Evolutionary conservation across 2,329 filamentous ascomycete species (phyloP).

Genomic region (Pseudogymnoascus sp.): DNA sequence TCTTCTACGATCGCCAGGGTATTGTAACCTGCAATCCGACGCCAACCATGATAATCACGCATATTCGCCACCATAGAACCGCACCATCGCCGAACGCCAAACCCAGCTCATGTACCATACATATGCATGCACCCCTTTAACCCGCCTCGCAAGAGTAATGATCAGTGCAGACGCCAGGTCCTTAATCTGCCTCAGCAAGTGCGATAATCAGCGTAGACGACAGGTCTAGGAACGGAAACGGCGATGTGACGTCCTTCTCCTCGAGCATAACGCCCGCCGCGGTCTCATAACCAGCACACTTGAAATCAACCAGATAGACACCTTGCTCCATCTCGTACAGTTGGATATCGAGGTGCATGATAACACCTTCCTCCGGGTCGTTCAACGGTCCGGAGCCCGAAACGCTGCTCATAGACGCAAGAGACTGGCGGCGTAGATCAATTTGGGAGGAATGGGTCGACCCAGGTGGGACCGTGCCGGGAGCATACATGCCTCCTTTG

Average conservation of each 20-base stretch:
- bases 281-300: constrained; percentile 92
- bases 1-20: constrained; percentile 8
- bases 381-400: constrained; percentile 23
- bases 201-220: constrained; percentile 89
- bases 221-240: constrained; percentile 92
- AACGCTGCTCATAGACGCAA: constrained; percentile 27
- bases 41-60: constrained; percentile 1
- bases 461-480: constrained; percentile 38
- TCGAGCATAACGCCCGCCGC: constrained; percentile 64
- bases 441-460: constrained; percentile 40
- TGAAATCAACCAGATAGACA: constrained; percentile 96
- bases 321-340: constrained; percentile 88
- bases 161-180: constrained; percentile 84
- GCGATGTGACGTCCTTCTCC: constrained; percentile 90
- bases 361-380: constrained; percentile 41
- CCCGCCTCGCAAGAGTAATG: constrained; percentile 80
- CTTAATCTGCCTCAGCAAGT: constrained; percentile 67
- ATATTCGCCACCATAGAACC: not conserved
- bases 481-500: constrained; percentile 63
- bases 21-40: constrained; percentile 7
- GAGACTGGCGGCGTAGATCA: constrained; percentile 34
- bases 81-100: constrained; percentile 1
- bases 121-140: constrained; percentile 22
- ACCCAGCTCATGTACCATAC: not conserved
- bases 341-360: constrained; percentile 91